These are phyloP conservation scores for Moringa oleifera DNA, from an alignment of 345 rosid genomes.

Conservation along the genomic window DNA sequence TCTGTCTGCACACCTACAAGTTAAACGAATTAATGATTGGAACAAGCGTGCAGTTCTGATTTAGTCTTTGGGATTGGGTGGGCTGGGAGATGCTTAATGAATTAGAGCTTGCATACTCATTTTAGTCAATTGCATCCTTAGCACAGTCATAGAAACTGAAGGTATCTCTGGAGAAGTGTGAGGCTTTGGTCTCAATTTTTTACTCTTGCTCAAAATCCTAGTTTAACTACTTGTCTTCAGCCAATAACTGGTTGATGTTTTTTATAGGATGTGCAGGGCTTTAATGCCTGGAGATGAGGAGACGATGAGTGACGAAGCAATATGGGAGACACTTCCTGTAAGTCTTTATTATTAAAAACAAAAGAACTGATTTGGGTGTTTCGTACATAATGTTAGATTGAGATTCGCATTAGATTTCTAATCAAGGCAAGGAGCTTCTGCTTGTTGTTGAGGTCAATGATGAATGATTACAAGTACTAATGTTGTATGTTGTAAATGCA, in stretches of 20 bases:
- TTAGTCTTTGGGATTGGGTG: too few species aligned
- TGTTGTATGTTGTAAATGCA: too few species aligned
- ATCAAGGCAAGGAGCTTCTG: neutral
- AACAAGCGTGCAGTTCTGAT: too few species aligned
- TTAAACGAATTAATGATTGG: neutral
- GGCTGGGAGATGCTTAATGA: too few species aligned
- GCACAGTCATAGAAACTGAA: too few species aligned
- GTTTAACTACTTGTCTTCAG: slow-evolving; percentile 1
- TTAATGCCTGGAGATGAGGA: slow-evolving; percentile 96
- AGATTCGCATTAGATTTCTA: neutral
- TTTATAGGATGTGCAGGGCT: slow-evolving; percentile 78
- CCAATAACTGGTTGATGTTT: slow-evolving; percentile 1
- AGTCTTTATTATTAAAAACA: slow-evolving; percentile 22
- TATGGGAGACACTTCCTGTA: slow-evolving; percentile 97
- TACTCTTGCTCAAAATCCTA: neutral
- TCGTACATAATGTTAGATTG: too few species aligned
- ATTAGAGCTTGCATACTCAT: too few species aligned
- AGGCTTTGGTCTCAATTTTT: neutral
- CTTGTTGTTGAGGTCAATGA: too few species aligned
- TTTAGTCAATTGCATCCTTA: too few species aligned
- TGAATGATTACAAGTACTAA: too few species aligned
- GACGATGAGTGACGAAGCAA: slow-evolving; percentile 86
- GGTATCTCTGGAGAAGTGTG: too few species aligned
- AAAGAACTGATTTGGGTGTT: slow-evolving; percentile 2
- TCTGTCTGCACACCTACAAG: neutral